These are phyloP conservation scores for Yamadazyma kanchanaburiensis DNA, from an alignment of 1,139 yeast genomes.

Conservation along the genomic window DNA sequence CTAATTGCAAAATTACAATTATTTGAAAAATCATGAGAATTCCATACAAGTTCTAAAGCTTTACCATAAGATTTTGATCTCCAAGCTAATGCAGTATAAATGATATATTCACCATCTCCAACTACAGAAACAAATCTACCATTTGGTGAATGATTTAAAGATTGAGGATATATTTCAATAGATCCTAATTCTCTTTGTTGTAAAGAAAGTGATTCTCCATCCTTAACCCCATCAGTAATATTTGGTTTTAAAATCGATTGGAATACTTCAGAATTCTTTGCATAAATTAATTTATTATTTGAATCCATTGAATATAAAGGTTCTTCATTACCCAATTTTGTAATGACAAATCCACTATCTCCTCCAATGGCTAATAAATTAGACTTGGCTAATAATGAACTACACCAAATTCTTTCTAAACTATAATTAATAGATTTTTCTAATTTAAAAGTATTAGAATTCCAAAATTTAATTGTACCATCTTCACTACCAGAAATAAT, in stretches of 20 bases:
- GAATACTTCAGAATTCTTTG: conserved; percentile 87
- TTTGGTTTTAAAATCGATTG: conserved; percentile 76
- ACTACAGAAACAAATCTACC: conserved; percentile 96
- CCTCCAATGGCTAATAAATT: conserved; percentile 89
- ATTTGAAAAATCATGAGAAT: conserved; percentile 63
- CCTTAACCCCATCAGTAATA: conserved; percentile 61
- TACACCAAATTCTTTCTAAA: conserved; percentile 96
- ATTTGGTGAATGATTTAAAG: conserved; percentile 87
- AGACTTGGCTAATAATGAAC: conserved; percentile 70
- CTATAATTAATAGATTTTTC: conserved; percentile 91
- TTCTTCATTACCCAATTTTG: conserved; percentile 89
- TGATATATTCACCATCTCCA: conserved; percentile 97
- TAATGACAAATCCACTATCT: conserved; percentile 86
- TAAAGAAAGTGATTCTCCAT: conserved; percentile 75
- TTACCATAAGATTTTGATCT: conserved; percentile 91
- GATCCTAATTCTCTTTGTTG: conserved; percentile 87
- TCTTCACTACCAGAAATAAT: conserved; percentile 83
- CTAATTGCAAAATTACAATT: conserved; percentile 83
- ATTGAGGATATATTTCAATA: conserved; percentile 88
- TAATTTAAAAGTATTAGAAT: conserved; percentile 72
- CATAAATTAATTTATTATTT: conserved; percentile 86
- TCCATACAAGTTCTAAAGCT: conserved; percentile 91
- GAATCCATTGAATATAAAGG: conserved; percentile 94
- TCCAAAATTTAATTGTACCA: conserved; percentile 78
- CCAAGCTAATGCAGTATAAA: conserved; percentile 97